A percentile compares a stretch with the other conserved stretches of the same genome.
phyloP scores from a whole-genome alignment of 352 stramenopile species.

The Phytophthora hibernalis region DNA sequence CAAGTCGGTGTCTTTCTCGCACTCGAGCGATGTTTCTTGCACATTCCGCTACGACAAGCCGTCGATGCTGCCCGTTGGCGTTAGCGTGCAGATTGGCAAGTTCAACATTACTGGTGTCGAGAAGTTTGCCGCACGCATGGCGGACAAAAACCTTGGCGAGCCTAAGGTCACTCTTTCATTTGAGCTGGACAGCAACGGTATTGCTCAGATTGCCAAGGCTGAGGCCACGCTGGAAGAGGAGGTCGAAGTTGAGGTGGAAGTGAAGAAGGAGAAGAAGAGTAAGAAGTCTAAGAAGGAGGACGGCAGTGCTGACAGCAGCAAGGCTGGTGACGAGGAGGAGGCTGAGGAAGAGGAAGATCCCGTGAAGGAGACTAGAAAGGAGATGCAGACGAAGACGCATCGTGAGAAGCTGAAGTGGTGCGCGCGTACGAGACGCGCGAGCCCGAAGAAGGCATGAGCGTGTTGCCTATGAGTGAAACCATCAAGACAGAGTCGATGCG shows the following conservation, averaged over 20 bases:
- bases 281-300: conserved; percentile 58
- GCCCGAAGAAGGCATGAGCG: conserved; percentile 47
- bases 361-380: conserved; percentile 56
- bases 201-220: conserved; percentile 92
- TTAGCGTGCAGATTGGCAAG: conserved; percentile 82
- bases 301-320: conserved; percentile 36
- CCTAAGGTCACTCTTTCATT: conserved; percentile 97
- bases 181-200: conserved; percentile 92
- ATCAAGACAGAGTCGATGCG: conserved; percentile 74
- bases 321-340: conserved; percentile 52
- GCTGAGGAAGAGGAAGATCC: conserved; percentile 45
- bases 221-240: conserved; percentile 92
- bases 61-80: conserved; percentile 73
- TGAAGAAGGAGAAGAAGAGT: conserved; percentile 68
- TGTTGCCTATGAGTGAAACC: conserved; percentile 68
- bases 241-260: conserved; percentile 72
- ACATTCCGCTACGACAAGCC: conserved; percentile 93
- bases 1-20: conserved; percentile 96
- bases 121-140: conserved; percentile 88
- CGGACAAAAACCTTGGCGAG: conserved; percentile 87
- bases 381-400: conserved; percentile 92
- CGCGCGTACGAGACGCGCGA: conserved; percentile 44
- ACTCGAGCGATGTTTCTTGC: conserved; percentile 92
- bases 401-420: conserved; percentile 77
- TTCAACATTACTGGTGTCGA: conserved; percentile 95